Evolutionary conservation across 2,329 filamentous ascomycete genomes (phyloP).

Genomic region (Clarireedia monteithiana): DNA sequence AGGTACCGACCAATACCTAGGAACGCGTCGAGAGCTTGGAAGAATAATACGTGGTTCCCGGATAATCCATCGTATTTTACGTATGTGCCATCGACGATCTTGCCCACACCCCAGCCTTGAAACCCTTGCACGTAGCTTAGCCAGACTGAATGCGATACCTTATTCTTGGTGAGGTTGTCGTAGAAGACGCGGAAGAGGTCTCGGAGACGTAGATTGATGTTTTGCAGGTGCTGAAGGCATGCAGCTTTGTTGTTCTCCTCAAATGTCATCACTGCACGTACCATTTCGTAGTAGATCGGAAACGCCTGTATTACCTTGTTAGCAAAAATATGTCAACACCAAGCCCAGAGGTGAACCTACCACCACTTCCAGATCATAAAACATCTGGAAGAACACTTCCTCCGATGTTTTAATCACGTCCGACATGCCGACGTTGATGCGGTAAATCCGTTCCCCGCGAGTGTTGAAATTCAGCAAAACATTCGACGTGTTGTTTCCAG

Average conservation of each 20-base stretch:
- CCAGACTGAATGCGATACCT: neutral
- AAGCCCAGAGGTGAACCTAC: neutral
- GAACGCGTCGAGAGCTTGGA: constrained; percentile 3
- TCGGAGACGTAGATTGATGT: neutral
- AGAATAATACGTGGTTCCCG: constrained; percentile 4
- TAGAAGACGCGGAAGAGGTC: constrained; percentile 3
- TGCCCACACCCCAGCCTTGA: constrained; percentile 3
- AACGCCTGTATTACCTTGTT: neutral
- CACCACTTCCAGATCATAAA: constrained; percentile 6
- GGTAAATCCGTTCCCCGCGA: neutral
- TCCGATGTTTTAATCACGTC: constrained; percentile 3
- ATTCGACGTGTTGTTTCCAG: constrained; percentile 3
- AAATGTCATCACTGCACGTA: neutral
- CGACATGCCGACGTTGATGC: constrained; percentile 1
- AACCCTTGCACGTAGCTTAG: constrained; percentile 5
- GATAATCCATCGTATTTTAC: constrained; percentile 4
- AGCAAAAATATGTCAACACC: neutral
- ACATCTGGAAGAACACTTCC: constrained; percentile 7
- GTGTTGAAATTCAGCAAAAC: neutral
- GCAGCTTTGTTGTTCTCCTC: neutral
- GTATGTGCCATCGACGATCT: neutral
- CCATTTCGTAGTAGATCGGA: constrained; percentile 5
- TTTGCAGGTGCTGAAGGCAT: neutral
- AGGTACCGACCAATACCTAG: neutral
- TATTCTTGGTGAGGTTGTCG: neutral